Base-by-base conservation (phyloP, 331 rosid genomes). In the Quercus phellos region DNA sequence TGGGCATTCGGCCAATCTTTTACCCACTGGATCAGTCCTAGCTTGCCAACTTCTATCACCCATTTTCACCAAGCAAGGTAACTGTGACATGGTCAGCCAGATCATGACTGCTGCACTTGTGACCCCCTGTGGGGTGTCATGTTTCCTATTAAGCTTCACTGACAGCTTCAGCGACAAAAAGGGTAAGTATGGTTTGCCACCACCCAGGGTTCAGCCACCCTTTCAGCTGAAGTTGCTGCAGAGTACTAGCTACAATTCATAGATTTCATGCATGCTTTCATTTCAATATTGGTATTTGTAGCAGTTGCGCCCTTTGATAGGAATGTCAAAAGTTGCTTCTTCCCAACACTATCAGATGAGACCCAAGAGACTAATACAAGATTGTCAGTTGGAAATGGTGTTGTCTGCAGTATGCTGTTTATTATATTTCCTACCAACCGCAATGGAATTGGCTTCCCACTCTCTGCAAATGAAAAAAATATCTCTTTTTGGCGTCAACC, bases 361-460 rank as follows among this genome's bases (percentile, higher is more conserved):
- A 84, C 88, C 2, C 78, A 78, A 86, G 97, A 92, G 86, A 70
- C 92, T 66, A 85, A 92, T 72, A 88, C 87, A 3, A 77, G 86
- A 63, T 67, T 91, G 81, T 98, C 98, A 0, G 94, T 92, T 54
- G 97, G 85, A 10, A 92, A 89, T 51, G 98, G 98, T 2, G 94
- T 86, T 61, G 43, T 92, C 6, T 83, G 91, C 76, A 86, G 97
- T 74, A 86, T 87, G 92, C 68, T 90, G 78, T 90, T 94, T 60
- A 91, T 94, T 75, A 70, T 68, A 18, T 94, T 94, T 67, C 98
- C 97, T 2, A 90, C 96, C 55, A 80, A 86, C 53, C 90, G 93
- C 76, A 95, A 88, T 73, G 98, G 99, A 68, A 90, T 94, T 75
- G 98, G 98, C 55, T 91, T 90, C 81, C 97, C 98, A 4, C 86